Conservation (phyloP, 768 basidiomycete species). For the Agaricus sinodeliciosus region DNA sequence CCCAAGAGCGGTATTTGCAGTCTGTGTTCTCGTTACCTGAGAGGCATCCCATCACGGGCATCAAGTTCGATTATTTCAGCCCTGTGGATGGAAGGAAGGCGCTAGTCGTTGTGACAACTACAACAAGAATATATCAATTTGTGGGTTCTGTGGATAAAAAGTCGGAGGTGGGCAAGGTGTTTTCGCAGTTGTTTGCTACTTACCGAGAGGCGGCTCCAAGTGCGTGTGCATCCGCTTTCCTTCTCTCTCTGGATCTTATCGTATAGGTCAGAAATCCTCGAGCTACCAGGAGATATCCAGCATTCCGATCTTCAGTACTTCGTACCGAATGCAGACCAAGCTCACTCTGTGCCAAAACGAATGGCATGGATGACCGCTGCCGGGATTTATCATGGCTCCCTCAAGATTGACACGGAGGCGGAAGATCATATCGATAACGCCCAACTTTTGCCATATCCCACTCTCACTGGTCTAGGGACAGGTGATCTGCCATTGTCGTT, state of each 20-base stretch:
- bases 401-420: slow-evolving; percentile 62
- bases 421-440: slow-evolving; percentile 76
- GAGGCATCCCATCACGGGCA: slow-evolving; percentile 74
- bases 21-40: slow-evolving; percentile 74
- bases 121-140: slow-evolving; percentile 88
- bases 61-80: slow-evolving; percentile 76
- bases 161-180: slow-evolving; percentile 64
- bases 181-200: slow-evolving; percentile 63
- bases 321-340: slow-evolving; percentile 63
- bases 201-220: slow-evolving; percentile 80
- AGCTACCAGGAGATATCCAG: slow-evolving; percentile 74
- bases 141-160: slow-evolving; percentile 60
- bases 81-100: slow-evolving; percentile 53
- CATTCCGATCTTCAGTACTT: slow-evolving; percentile 80
- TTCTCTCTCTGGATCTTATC: slow-evolving; percentile 12
- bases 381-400: slow-evolving; percentile 80
- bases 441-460: slow-evolving; percentile 74
- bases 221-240: slow-evolving; percentile 27
- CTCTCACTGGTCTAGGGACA: slow-evolving; percentile 22
- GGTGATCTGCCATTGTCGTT: slow-evolving; percentile 65
- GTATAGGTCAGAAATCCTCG: slow-evolving; percentile 66
- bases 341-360: slow-evolving; percentile 58
- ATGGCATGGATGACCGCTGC: slow-evolving; percentile 92
- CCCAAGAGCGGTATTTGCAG: slow-evolving; percentile 74
- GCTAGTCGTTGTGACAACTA: slow-evolving; percentile 78